Conservation (phyloP, 2,329 filamentous ascomycete species). For the Colletotrichum filicis region DNA sequence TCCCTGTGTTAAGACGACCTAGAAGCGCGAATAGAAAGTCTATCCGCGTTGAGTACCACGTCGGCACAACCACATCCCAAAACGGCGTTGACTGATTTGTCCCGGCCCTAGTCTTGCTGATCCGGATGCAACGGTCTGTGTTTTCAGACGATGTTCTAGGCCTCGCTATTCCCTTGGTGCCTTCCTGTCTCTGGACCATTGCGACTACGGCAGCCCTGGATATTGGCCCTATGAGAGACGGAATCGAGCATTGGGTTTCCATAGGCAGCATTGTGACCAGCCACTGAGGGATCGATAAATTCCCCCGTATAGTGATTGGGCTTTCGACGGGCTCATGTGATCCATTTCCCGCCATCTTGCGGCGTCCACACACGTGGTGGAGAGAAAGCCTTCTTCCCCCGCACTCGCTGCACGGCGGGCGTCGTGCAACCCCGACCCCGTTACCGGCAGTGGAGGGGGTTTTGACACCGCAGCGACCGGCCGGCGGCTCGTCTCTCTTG, state of each 20-base stretch:
- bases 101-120: not conserved
- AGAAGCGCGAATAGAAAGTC: conserved; percentile 21
- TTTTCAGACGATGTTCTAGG: conserved; percentile 18
- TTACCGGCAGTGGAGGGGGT: not conserved
- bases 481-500: not conserved
- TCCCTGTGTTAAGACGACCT: not conserved
- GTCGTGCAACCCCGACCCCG: not conserved
- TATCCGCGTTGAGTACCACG: conserved; percentile 23
- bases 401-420: conserved; percentile 22
- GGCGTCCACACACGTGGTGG: conserved; percentile 1
- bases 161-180: not conserved
- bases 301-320: not conserved
- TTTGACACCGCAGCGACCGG: not conserved
- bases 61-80: not conserved
- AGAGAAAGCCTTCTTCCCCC: conserved; percentile 13
- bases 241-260: not conserved
- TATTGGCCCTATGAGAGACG: not conserved
- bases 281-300: not conserved
- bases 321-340: conserved; percentile 4
- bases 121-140: conserved; percentile 21
- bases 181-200: not conserved
- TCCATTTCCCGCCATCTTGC: not conserved
- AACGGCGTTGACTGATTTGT: not conserved
- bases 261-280: not conserved
- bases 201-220: not conserved